Percentiles rank a stretch among this genome's conserved stretches.
Evolutionary conservation across 2,329 filamentous ascomycete genomes (phyloP).

Genomic region (Claviceps quebecensis): DNA sequence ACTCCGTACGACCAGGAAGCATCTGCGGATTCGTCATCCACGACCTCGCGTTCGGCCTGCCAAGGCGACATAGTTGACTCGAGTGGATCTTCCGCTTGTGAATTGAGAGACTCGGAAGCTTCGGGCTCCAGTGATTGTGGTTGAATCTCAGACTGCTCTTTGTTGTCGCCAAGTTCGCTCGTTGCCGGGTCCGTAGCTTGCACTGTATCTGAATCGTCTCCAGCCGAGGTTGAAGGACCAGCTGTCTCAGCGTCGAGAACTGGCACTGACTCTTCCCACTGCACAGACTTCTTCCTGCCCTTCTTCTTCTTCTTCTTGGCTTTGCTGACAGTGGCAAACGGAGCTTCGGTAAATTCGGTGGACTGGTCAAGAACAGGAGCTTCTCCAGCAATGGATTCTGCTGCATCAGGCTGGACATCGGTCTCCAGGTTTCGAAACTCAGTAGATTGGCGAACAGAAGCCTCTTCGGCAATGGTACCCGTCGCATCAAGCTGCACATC

Average conservation of each 20-base stretch:
- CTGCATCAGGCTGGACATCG: background rate
- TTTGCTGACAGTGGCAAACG: background rate
- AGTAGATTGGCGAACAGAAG: background rate
- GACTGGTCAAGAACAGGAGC: background rate
- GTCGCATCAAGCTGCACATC: background rate
- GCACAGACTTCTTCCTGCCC: conserved; percentile 9
- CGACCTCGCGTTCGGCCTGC: conserved; percentile 11
- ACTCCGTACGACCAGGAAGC: conserved; percentile 6
- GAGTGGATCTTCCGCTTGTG: conserved; percentile 15
- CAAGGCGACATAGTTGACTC: conserved; percentile 14
- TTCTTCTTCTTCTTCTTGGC: conserved; percentile 8
- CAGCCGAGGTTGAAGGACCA: background rate
- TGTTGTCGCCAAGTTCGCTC: background rate
- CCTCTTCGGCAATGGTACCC: background rate
- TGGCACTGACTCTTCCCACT: conserved; percentile 8
- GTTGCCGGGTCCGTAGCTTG: background rate
- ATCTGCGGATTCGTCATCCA: conserved; percentile 1
- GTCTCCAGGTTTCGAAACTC: background rate
- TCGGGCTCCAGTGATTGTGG: conserved; percentile 6
- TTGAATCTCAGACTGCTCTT: conserved; percentile 1
- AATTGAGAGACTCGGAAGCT: conserved; percentile 19
- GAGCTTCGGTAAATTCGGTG: background rate
- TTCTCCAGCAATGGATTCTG: background rate
- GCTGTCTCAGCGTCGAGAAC: background rate
- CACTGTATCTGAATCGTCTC: background rate